A percentile compares a stretch with the other conserved stretches of the same genome.
phyloP scores from a whole-genome alignment of 306 rosid species.

The Calophaca sinica region DNA sequence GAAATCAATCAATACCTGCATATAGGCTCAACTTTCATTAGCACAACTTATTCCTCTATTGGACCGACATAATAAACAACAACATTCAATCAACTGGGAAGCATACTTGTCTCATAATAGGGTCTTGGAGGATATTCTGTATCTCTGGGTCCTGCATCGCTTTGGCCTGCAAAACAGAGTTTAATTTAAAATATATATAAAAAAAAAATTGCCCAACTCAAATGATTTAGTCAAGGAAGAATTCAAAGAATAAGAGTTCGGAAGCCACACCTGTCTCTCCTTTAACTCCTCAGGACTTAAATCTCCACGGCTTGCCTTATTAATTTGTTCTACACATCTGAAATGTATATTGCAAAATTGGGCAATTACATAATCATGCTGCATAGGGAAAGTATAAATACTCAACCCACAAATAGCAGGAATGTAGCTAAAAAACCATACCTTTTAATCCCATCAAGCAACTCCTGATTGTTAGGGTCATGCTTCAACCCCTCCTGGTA shows the following conservation, averaged over 20 bases:
- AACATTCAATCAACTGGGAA: not conserved
- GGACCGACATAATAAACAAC: not conserved
- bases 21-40: conserved; percentile 34
- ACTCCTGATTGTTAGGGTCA: conserved; percentile 76
- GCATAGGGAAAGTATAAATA: not conserved
- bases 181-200: not conserved
- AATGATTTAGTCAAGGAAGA: not conserved
- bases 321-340: conserved; percentile 86
- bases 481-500: conserved; percentile 83
- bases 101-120: conserved; percentile 92
- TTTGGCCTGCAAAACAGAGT: conserved; percentile 63
- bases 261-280: conserved; percentile 79
- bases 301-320: conserved; percentile 93
- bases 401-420: not conserved
- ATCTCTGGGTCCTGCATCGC: conserved; percentile 97
- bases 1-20: conserved; percentile 84
- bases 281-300: conserved; percentile 83
- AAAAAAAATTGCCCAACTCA: not conserved
- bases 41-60: not conserved
- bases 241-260: not conserved
- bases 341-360: conserved; percentile 22
- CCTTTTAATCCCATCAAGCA: conserved; percentile 84
- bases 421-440: conserved; percentile 32
- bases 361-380: too few relatives aligned
- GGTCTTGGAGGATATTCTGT: conserved; percentile 86